Percentiles rank a stretch among this genome's conserved stretches.
These are phyloP conservation scores for Peronospora destructor DNA, from an alignment of 352 stramenopile genomes.

Conservation along the genomic window DNA sequence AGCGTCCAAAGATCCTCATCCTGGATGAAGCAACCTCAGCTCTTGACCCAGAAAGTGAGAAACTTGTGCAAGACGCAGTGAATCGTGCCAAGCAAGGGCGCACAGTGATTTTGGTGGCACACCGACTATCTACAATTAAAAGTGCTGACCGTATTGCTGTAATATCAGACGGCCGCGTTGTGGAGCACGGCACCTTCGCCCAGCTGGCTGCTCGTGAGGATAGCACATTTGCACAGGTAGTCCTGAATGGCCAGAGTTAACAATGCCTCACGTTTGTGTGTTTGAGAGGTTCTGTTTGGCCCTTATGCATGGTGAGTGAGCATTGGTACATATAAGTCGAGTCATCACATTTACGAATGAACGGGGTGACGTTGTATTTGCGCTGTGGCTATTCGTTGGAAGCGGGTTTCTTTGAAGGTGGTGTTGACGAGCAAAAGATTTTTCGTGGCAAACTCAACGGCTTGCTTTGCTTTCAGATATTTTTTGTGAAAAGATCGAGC, in stretches of 20 bases:
- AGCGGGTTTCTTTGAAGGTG: constrained; percentile 16
- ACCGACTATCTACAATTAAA: constrained; percentile 92
- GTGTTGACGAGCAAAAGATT: background rate
- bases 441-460: background rate
- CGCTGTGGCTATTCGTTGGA: constrained; percentile 11
- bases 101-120: constrained; percentile 96
- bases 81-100: constrained; percentile 71
- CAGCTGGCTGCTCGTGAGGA: constrained; percentile 51
- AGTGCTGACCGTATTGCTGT: constrained; percentile 89
- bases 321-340: constrained; percentile 21
- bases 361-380: constrained; percentile 16
- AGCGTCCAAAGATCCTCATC: constrained; percentile 71
- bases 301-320: background rate
- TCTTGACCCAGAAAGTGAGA: constrained; percentile 71
- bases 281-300: background rate
- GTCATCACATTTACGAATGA: constrained; percentile 2
- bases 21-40: constrained; percentile 72
- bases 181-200: constrained; percentile 76
- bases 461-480: constrained; percentile 47
- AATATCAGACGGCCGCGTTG: constrained; percentile 79
- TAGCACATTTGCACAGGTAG: constrained; percentile 71
- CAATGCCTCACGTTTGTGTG: background rate
- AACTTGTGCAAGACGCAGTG: constrained; percentile 71
- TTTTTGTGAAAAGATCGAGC: constrained; percentile 51
- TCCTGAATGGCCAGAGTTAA: constrained; percentile 58